Percentiles rank a stretch among this genome's conserved stretches.
Conservation (phyloP, 495 filamentous ascomycete species). For the Parathielavia hyrcaniae region DNA sequence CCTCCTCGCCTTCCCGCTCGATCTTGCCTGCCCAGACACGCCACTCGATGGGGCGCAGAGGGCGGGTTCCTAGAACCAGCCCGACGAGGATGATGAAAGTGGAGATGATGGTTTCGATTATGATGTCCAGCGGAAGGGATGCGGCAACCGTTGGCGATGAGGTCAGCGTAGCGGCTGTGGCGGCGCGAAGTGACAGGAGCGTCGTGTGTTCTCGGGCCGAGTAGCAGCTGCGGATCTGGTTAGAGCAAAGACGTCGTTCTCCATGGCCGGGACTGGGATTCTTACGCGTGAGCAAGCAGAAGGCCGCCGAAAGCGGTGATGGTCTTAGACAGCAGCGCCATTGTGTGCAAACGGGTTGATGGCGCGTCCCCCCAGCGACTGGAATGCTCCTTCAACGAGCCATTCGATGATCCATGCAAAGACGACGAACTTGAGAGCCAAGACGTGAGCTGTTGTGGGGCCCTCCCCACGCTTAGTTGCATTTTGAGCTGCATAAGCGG, state of each 20-base stretch:
- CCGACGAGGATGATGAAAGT: slow-evolving; percentile 62
- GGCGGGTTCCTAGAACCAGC: slow-evolving; percentile 61
- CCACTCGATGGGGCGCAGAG: slow-evolving; percentile 72
- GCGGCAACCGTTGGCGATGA: slow-evolving; percentile 29
- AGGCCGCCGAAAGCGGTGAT: slow-evolving; percentile 60
- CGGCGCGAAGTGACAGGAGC: slow-evolving; percentile 53
- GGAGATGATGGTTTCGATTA: slow-evolving; percentile 67
- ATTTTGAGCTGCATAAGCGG: too few species aligned
- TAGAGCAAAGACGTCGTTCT: slow-evolving; percentile 1
- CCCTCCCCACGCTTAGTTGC: too few species aligned
- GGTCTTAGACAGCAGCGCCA: slow-evolving; percentile 61
- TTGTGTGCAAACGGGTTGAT: slow-evolving; percentile 24
- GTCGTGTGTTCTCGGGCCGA: slow-evolving; percentile 79
- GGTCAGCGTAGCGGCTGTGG: slow-evolving; percentile 45
- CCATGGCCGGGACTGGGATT: slow-evolving; percentile 2
- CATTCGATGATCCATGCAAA: too few species aligned
- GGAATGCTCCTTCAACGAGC: too few species aligned
- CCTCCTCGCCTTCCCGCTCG: slow-evolving; percentile 64
- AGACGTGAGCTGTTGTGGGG: not conserved
- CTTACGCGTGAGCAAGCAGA: slow-evolving; percentile 69
- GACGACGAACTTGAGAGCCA: not conserved
- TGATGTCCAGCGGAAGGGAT: slow-evolving; percentile 67
- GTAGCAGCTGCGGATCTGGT: slow-evolving; percentile 55
- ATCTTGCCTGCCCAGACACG: slow-evolving; percentile 77
- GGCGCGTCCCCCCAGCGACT: not conserved